phyloP scores from a whole-genome alignment of 371 early-diverging fungal genomes.

The Fennellomyces sp. region DNA sequence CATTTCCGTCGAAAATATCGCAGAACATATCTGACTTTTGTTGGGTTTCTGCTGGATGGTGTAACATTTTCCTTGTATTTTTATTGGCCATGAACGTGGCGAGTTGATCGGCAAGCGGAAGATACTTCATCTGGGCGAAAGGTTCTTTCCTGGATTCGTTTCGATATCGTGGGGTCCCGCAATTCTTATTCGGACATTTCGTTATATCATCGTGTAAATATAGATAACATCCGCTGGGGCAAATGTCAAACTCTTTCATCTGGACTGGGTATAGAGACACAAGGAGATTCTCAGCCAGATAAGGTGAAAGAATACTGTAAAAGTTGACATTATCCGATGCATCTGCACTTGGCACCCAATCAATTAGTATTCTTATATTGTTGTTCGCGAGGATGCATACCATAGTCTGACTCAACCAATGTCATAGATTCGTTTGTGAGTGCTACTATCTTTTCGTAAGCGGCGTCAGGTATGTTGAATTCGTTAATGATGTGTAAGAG shows the following conservation, averaged over 20 bases:
- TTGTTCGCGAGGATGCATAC: too few species aligned
- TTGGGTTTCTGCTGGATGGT: too few species aligned
- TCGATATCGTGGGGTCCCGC: background rate
- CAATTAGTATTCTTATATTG: too few species aligned
- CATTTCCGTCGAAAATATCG: background rate
- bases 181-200: background rate
- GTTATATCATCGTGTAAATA: background rate
- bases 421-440: too few species aligned
- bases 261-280: background rate
- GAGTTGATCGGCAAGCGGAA: background rate
- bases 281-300: background rate
- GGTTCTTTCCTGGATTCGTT: background rate
- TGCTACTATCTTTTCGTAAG: too few species aligned
- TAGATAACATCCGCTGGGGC: background rate
- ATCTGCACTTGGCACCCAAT: too few species aligned
- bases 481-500: too few species aligned
- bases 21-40: background rate
- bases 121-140: background rate
- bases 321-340: too few species aligned
- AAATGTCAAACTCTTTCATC: background rate
- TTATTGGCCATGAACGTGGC: background rate
- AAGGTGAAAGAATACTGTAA: background rate
- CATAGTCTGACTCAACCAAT: too few species aligned
- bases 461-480: too few species aligned
- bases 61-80: background rate